phyloP scores from a whole-genome alignment of 495 filamentous ascomycete species.

The Neurospora pannonica region DNA sequence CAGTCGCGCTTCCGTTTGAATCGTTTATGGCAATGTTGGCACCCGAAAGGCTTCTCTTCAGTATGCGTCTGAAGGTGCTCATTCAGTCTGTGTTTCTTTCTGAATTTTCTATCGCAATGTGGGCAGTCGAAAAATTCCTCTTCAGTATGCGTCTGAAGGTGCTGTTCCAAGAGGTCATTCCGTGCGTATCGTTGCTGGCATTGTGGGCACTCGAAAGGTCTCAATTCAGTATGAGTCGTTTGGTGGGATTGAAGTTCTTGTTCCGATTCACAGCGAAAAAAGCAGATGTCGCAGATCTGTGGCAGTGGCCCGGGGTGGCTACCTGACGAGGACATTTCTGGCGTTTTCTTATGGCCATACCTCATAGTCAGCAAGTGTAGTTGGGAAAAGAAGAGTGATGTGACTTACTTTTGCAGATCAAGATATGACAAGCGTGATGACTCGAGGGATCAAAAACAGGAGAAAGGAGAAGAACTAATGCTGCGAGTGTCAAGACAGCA shows the following conservation, averaged over 20 bases:
- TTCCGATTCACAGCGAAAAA: neutral
- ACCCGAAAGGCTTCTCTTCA: too few species aligned
- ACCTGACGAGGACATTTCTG: neutral
- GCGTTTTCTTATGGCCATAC: neutral
- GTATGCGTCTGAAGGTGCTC: too few species aligned
- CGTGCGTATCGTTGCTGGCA: too few species aligned
- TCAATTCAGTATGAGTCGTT: neutral
- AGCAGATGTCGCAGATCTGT: neutral
- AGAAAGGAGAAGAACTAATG: neutral
- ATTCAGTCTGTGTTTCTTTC: too few species aligned
- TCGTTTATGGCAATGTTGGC: too few species aligned
- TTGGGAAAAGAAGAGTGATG: neutral
- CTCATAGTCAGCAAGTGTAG: neutral
- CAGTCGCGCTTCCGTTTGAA: too few species aligned
- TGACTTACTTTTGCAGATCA: neutral
- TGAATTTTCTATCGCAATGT: too few species aligned
- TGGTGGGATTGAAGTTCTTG: neutral
- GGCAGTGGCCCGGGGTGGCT: neutral
- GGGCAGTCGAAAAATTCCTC: too few species aligned
- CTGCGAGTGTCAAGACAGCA: neutral
- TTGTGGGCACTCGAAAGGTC: neutral
- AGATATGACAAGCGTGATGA: neutral
- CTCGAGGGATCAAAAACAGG: neutral
- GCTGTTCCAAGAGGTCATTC: too few species aligned
- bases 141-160: too few species aligned